Conservation (phyloP, 225 moss, liverwort and hornwort genomes). For the Climacium dendroides region DNA sequence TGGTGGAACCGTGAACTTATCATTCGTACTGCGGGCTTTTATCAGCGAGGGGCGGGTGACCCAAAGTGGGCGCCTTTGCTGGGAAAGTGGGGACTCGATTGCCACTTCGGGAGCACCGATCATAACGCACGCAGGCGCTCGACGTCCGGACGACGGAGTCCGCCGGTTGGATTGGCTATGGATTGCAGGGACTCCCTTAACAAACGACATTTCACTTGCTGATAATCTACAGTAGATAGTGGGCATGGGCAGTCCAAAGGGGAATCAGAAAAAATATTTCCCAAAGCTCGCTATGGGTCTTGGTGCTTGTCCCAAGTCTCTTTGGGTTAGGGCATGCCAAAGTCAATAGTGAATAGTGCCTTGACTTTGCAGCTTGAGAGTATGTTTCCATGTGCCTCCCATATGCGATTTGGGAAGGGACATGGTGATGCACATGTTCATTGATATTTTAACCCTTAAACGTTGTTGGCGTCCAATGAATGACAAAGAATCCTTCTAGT, state of each 20-base stretch:
- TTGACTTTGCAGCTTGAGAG: too few species aligned
- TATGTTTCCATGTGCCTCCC: fast-evolving
- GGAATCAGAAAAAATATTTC: too few species aligned
- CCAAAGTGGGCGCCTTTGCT: neutral
- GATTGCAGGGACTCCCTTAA: neutral
- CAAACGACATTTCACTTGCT: neutral
- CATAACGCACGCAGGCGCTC: neutral
- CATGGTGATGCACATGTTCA: too few species aligned
- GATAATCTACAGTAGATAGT: too few species aligned
- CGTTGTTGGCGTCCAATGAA: too few species aligned
- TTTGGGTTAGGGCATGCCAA: neutral
- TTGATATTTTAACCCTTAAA: too few species aligned
- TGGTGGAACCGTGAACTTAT: neutral
- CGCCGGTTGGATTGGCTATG: neutral
- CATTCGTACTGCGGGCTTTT: neutral
- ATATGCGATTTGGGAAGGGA: fast-evolving
- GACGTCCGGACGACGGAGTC: neutral
- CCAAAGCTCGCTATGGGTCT: fast-evolving
- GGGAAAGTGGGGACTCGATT: neutral
- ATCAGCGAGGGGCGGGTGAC: neutral
- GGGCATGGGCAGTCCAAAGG: neutral
- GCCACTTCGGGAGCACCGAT: neutral
- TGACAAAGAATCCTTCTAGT: too few species aligned
- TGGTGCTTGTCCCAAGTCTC: neutral
- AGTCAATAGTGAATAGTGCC: neutral